Conservation (phyloP, 1,284 basidiomycete genomes). For the Stereum hirsutum region DNA sequence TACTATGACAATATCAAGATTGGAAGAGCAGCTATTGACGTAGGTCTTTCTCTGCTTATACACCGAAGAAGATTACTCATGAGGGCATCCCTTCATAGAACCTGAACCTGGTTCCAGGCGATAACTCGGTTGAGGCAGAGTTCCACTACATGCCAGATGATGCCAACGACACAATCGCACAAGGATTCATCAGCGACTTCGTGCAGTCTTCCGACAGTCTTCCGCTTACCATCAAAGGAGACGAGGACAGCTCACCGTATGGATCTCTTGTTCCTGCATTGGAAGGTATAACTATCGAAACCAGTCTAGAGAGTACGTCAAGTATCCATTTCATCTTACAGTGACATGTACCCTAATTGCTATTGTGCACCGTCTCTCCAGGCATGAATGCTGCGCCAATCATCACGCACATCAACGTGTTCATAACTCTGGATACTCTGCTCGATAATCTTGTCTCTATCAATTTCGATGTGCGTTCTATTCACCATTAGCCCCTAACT, state of each 20-base stretch:
- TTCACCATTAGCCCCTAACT: background rate
- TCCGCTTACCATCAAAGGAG: conserved; percentile 50
- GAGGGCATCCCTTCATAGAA: conserved; percentile 22
- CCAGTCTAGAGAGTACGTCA: conserved; percentile 35
- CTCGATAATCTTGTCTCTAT: conserved; percentile 40
- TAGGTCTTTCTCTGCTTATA: conserved; percentile 21
- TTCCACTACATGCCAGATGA: conserved; percentile 63
- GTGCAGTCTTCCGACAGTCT: conserved; percentile 39
- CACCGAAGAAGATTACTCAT: background rate
- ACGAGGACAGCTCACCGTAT: conserved; percentile 52
- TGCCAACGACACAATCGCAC: conserved; percentile 57
- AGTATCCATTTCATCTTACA: background rate
- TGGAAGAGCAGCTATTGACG: conserved; percentile 48
- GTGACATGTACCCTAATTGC: conserved; percentile 5
- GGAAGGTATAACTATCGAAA: conserved; percentile 41
- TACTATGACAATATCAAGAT: conserved; percentile 45
- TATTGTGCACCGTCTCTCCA: conserved; percentile 22
- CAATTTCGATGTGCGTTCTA: conserved; percentile 38
- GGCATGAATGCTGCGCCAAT: conserved; percentile 35
- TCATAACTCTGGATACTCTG: conserved; percentile 40
- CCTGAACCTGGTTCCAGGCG: conserved; percentile 52
- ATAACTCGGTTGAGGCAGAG: conserved; percentile 43
- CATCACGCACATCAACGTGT: conserved; percentile 35
- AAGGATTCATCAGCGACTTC: conserved; percentile 47
- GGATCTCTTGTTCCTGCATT: conserved; percentile 51